Percentiles rank a stretch among this genome's conserved stretches.
Evolutionary conservation across 1,284 basidiomycete genomes (phyloP).

Genomic region (Leccinum griseonigrum): DNA sequence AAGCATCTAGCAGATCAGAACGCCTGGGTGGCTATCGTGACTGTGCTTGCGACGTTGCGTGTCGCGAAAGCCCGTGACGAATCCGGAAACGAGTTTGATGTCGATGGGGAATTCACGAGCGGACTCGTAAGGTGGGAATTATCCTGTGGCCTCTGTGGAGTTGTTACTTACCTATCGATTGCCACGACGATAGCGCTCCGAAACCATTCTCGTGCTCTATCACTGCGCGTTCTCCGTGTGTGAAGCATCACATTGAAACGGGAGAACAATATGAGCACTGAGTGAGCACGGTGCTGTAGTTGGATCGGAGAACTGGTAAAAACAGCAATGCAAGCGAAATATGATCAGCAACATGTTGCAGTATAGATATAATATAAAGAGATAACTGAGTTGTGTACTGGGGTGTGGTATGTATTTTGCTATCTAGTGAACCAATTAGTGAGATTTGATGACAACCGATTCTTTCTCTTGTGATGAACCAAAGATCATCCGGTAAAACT

Average conservation of each 20-base stretch:
- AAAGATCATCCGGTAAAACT: constrained; percentile 29
- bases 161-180: constrained; percentile 10
- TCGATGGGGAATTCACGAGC: constrained; percentile 24
- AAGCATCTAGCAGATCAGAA: constrained; percentile 25
- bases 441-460: background rate
- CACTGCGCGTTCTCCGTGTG: constrained; percentile 14
- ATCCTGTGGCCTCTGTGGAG: background rate
- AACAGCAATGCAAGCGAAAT: background rate
- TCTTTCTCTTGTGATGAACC: constrained; percentile 20
- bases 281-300: background rate
- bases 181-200: constrained; percentile 15
- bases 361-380: background rate
- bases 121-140: constrained; percentile 20
- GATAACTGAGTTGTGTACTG: constrained; percentile 5
- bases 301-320: background rate
- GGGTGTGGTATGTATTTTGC: constrained; percentile 7
- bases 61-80: constrained; percentile 19
- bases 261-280: background rate
- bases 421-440: constrained; percentile 1
- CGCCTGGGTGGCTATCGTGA: constrained; percentile 24
- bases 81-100: constrained; percentile 21
- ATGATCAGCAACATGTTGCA: background rate
- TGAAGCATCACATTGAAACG: constrained; percentile 16
- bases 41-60: constrained; percentile 22
- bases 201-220: constrained; percentile 26